Conservation (phyloP, 805 yeast genomes). For the Torulaspora indica region DNA sequence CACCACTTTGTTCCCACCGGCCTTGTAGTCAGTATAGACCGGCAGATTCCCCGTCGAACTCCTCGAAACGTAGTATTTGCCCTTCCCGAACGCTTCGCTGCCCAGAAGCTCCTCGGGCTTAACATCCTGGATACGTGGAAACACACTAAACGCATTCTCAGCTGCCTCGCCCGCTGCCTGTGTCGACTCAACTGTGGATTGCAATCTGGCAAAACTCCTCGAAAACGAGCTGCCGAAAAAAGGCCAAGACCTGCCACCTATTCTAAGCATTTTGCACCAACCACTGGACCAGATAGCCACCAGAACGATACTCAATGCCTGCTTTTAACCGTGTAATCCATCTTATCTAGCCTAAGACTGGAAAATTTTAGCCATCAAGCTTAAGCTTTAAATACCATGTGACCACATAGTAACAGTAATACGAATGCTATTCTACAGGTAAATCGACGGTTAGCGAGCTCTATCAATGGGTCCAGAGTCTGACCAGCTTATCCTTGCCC, state of each 20-base stretch:
- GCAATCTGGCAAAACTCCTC: conserved; percentile 6
- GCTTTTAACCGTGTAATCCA: not conserved
- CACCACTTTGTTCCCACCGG: conserved; percentile 51
- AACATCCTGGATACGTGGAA: conserved; percentile 34
- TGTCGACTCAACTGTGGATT: conserved; percentile 6
- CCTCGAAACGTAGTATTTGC: conserved; percentile 40
- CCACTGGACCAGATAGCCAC: not conserved
- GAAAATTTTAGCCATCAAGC: conserved; percentile 1
- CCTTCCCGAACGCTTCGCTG: conserved; percentile 25
- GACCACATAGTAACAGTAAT: not conserved
- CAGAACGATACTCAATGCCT: not conserved
- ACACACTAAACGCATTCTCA: conserved; percentile 11
- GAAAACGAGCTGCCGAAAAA: conserved; percentile 1
- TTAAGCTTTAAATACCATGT: not conserved
- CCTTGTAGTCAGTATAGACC: conserved; percentile 65
- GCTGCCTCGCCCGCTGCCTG: not conserved
- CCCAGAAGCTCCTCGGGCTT: conserved; percentile 32
- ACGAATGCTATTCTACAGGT: conserved; percentile 2
- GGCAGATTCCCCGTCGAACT: conserved; percentile 69
- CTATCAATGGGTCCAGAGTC: conserved; percentile 79
- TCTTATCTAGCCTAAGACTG: not conserved
- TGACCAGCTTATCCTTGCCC: conserved; percentile 90
- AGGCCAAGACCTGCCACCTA: conserved; percentile 1
- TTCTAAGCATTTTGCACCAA: not conserved
- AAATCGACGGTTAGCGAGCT: not conserved